Evolutionary conservation across 139 green algal genomes (phyloP), one percentile per base, ranked within the genome.

Genomic region (Chlamydomonas sphaeroides): DNA sequence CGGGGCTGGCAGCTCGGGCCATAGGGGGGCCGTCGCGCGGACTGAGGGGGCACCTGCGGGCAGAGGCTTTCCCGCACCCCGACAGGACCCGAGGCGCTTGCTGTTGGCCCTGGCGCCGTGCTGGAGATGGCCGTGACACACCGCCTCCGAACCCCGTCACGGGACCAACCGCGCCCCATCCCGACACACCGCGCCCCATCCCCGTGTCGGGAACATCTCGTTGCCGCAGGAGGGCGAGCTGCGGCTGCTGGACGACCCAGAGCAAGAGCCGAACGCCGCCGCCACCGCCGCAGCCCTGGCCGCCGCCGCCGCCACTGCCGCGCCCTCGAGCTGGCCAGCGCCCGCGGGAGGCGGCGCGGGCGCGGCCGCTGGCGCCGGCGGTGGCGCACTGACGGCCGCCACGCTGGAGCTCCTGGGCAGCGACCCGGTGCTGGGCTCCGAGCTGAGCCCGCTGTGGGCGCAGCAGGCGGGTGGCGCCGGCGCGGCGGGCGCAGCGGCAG

Each of bases 191-290:
- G n/a, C n/a, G n/a, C n/a, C n/a, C n/a, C n/a, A n/a, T n/a, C n/a
- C n/a, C n/a, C n/a, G n/a, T n/a, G n/a, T n/a, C n/a, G n/a, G n/a
- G n/a, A n/a, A n/a, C n/a, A n/a, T n/a, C n/a, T n/a, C n/a, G n/a
- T n/a, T 0, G 18, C 8, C 17, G 33, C 70, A 78, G 74, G 74
- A 80, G 59, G 74, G 74, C 41, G 74, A 80, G 63, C 10, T 80
- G 21, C 74, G 74, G 30, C 74, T 80, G 39, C n/a, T 71, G 41
- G 59, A 80, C 41, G 74, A 80, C 38, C 74, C 74, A 1, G 74
- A 80, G 15, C n/a, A n/a, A 63, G 72, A 28, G 36, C 39, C 56
- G 72, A 28, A 7, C 53, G 59, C 5, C 51, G 67, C 0, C 48
- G 49, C 49, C 6, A 25, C 59, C 26, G 66, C 66, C 5, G 38